Percentiles rank a stretch among this genome's conserved stretches.
phyloP scores from a whole-genome alignment of 1,284 basidiomycete genomes.

The Trametes pubescens region DNA sequence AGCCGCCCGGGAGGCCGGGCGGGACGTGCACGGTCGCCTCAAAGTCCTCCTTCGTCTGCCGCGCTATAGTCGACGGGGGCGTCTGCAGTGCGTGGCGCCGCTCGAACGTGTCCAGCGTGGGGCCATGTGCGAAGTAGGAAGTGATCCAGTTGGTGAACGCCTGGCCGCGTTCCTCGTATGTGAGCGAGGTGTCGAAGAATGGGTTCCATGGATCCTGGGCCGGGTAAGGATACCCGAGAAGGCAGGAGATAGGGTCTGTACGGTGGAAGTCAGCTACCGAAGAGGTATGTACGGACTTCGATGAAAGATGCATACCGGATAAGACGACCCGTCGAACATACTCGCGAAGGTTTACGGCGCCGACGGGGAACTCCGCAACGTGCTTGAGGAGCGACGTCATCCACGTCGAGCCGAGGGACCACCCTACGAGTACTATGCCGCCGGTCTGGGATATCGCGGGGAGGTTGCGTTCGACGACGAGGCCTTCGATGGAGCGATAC shows the following conservation, averaged over 20 bases:
- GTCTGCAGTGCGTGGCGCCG: conserved; percentile 13
- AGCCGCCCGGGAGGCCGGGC: conserved; percentile 17
- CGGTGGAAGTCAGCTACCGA: not conserved
- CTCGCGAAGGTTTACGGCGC: conserved; percentile 18
- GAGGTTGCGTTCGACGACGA: conserved; percentile 16
- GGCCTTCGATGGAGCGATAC: conserved; percentile 23
- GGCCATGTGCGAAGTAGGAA: conserved; percentile 20
- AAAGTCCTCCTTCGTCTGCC: conserved; percentile 27
- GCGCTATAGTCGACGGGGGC: conserved; percentile 25
- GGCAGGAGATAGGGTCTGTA: conserved; percentile 26
- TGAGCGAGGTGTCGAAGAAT: conserved; percentile 30
- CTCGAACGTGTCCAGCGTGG: conserved; percentile 16
- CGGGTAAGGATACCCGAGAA: conserved; percentile 33
- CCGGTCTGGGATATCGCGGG: conserved; percentile 8
- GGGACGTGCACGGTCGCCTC: conserved; percentile 11
- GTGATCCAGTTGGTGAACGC: conserved; percentile 16
- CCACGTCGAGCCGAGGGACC: conserved; percentile 25
- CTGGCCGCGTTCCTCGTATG: conserved; percentile 26
- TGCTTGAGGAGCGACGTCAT: conserved; percentile 28
- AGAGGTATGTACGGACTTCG: not conserved
- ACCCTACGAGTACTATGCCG: conserved; percentile 27
- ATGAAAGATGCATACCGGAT: conserved; percentile 26
- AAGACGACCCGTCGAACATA: conserved; percentile 33
- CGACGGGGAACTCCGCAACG: conserved; percentile 22
- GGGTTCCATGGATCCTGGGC: conserved; percentile 32